These are phyloP conservation scores for Malus hybrid DNA, from an alignment of 331 rosid genomes.

Conservation along the genomic window DNA sequence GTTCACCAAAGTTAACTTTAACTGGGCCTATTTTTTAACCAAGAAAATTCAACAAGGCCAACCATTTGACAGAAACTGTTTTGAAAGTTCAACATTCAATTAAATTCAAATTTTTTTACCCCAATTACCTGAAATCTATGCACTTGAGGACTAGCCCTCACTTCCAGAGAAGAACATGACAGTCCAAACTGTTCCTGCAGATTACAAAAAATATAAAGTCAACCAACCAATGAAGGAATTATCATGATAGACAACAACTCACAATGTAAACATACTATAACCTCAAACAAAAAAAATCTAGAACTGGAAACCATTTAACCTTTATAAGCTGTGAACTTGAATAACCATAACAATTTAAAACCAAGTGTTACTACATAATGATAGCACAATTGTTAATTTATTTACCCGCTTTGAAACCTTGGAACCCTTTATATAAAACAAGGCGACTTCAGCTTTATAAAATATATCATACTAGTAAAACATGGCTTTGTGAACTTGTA, in stretches of 20 bases:
- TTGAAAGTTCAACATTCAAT: not conserved
- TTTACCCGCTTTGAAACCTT: not conserved
- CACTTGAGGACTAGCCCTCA: slow-evolving; percentile 36
- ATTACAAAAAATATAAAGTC: not conserved
- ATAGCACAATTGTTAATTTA: not conserved
- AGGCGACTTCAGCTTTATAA: not conserved
- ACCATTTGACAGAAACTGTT: not conserved
- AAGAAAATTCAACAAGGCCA: not conserved
- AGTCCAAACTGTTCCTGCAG: slow-evolving; percentile 62
- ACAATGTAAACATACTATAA: not conserved
- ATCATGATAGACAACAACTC: not conserved
- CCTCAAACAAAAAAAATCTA: not conserved
- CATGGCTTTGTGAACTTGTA: not conserved
- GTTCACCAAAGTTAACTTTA: not conserved
- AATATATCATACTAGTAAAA: not conserved
- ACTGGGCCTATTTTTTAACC: not conserved
- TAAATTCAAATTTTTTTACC: not conserved
- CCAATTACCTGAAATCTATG: slow-evolving; percentile 65
- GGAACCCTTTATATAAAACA: not conserved
- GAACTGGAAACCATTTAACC: not conserved
- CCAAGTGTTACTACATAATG: not conserved
- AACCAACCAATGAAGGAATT: slow-evolving; percentile 4
- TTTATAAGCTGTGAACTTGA: not conserved
- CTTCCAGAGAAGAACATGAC: slow-evolving; percentile 29
- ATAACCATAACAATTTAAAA: not conserved